These are phyloP conservation scores for Boletus huronensis DNA, from an alignment of 768 basidiomycete genomes.

Conservation along the genomic window DNA sequence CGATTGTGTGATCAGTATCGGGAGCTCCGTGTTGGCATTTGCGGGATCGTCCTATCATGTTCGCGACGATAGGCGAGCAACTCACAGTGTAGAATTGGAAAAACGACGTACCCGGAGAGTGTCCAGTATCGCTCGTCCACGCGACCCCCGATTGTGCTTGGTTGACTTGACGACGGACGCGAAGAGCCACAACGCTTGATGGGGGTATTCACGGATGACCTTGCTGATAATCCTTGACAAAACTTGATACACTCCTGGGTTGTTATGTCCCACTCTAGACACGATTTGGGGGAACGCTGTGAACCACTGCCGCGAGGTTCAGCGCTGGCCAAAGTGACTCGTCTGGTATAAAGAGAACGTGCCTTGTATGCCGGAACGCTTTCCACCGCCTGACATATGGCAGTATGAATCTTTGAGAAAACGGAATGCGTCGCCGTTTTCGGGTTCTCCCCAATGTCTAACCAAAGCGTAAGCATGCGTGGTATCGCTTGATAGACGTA, in stretches of 20 bases:
- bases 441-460: slow-evolving; percentile 74
- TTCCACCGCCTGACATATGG: slow-evolving; percentile 52
- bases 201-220: slow-evolving; percentile 82
- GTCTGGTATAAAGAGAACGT: slow-evolving; percentile 6
- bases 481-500: slow-evolving; percentile 96
- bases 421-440: slow-evolving; percentile 30
- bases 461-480: slow-evolving; percentile 89
- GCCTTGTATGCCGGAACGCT: slow-evolving; percentile 81
- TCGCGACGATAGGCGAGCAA: not conserved
- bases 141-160: slow-evolving; percentile 51
- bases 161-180: slow-evolving; percentile 85
- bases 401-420: slow-evolving; percentile 55
- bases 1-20: slow-evolving; percentile 51
- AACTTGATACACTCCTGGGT: slow-evolving; percentile 53
- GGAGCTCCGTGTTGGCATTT: slow-evolving; percentile 40
- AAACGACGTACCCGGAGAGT: slow-evolving; percentile 53
- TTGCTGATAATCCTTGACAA: slow-evolving; percentile 63
- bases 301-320: slow-evolving; percentile 64
- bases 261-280: slow-evolving; percentile 81
- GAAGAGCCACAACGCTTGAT: slow-evolving; percentile 92
- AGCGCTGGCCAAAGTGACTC: not conserved
- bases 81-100: not conserved
- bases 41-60: slow-evolving; percentile 43
- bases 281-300: slow-evolving; percentile 97
- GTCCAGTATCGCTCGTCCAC: slow-evolving; percentile 58